Evolutionary conservation across 768 basidiomycete species (phyloP), one percentile per base, ranked within the genome.

Genomic region (Trametes cingulata): DNA sequence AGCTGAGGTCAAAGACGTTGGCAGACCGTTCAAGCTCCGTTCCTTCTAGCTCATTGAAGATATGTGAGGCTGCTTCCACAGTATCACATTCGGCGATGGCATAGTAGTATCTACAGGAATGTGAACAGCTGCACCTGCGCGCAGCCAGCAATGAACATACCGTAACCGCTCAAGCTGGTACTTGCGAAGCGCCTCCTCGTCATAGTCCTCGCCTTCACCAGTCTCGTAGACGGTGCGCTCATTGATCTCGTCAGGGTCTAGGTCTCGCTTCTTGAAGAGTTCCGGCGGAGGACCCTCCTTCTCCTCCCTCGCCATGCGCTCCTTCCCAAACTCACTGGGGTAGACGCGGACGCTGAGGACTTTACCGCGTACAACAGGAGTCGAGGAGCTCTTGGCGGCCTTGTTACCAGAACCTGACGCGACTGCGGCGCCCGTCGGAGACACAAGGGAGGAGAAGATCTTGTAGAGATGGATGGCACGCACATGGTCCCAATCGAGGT

Each of bases 401-500:
- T 29, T 50, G 39, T n/a, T 36, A 20, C 43, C 50, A 58, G 68
- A 58, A 45, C 62, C 36, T 45, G 65, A 60, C 59, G 71, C 41
- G 52, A 60, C 71, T 3, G 75, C 69, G 19, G 76, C 63, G 17
- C 78, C 69, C 14, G 85, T 77, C 6, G 84, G 67, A 6, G 90
- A 88, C 6, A 96, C 80, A 41, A 95, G 82, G 2, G 95, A 98
- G 17, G 91, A 85, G 74, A 92, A 93, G 36, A 98, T 91, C 74
- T 91, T 93, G 83, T 87, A 97, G 13, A 99, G 77, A 71, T 98
- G 95, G 19, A 77, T 76, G 0, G 96, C 93, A 56, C 90, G 88
- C 51, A 98, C 85, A 74, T 98, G 84, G 72, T 98, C 97, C 97
- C 97, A 99, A 75, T 99, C 97, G 52, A 98, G 83, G 72, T 98